Conservation (phyloP, 1,284 basidiomycete genomes). For the Marasmius oreades region DNA sequence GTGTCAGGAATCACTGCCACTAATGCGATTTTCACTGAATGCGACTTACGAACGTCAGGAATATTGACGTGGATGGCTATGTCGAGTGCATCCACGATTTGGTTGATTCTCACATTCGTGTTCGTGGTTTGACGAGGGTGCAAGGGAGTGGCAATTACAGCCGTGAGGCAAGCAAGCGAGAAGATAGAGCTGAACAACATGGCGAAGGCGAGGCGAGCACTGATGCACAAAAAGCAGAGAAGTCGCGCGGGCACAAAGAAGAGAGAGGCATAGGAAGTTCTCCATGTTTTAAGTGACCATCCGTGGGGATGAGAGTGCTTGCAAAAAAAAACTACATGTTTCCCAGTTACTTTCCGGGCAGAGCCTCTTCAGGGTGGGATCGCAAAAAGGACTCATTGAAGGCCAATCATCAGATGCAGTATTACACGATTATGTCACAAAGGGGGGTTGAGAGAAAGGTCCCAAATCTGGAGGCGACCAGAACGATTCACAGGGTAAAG, state of each 20-base stretch:
- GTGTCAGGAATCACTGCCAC: neutral
- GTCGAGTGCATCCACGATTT: conserved; percentile 23
- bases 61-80: conserved; percentile 18
- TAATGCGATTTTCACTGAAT: neutral
- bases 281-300: neutral
- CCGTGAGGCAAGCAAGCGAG: conserved; percentile 19
- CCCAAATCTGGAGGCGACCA: neutral
- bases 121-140: neutral
- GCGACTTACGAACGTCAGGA: conserved; percentile 24
- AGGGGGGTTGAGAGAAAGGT: neutral
- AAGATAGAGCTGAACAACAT: conserved; percentile 14
- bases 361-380: neutral
- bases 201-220: neutral
- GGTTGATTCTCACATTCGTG: conserved; percentile 4
- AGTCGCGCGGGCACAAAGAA: neutral
- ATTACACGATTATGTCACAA: neutral
- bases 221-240: neutral
- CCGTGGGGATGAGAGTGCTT: neutral
- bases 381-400: neutral
- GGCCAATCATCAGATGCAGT: neutral
- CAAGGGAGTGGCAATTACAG: conserved; percentile 21
- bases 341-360: neutral
- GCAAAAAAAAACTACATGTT: neutral
- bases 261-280: neutral
- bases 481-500: neutral